A percentile compares a stretch with the other conserved stretches of the same genome.
Evolutionary conservation across 345 rosid genomes (phyloP).

Genomic region (Salix suchowensis): DNA sequence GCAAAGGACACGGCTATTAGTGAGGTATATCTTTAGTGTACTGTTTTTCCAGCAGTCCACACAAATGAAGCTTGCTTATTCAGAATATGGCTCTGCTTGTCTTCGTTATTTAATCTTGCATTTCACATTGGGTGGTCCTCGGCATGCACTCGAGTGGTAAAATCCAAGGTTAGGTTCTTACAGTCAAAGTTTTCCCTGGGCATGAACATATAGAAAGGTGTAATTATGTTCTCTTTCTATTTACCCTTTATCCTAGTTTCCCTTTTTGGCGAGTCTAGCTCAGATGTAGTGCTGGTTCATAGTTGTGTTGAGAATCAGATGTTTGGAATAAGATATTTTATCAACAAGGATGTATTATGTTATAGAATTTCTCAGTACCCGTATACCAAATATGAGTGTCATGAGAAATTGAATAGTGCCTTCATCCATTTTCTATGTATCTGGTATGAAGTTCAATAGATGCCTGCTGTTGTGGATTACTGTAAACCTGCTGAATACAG

Average conservation of each 20-base stretch:
- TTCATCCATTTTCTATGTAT: background rate
- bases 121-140: too few species aligned
- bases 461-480: background rate
- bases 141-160: background rate
- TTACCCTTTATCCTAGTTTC: background rate
- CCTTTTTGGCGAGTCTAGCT: background rate
- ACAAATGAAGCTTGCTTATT: background rate
- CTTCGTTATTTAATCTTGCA: background rate
- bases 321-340: background rate
- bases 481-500: background rate
- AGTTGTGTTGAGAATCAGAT: background rate
- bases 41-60: background rate
- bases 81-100: background rate
- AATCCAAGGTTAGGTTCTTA: too few species aligned
- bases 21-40: conserved; percentile 42
- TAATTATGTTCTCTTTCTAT: background rate
- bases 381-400: background rate
- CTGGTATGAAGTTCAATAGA: background rate
- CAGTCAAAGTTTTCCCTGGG: background rate
- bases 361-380: background rate
- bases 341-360: background rate
- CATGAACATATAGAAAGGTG: background rate
- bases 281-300: background rate
- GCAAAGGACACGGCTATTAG: conserved; percentile 83
- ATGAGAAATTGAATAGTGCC: background rate